Evolutionary conservation across 345 rosid genomes (phyloP), one percentile per base, ranked within the genome.

Genomic region (Jatropha curcas): DNA sequence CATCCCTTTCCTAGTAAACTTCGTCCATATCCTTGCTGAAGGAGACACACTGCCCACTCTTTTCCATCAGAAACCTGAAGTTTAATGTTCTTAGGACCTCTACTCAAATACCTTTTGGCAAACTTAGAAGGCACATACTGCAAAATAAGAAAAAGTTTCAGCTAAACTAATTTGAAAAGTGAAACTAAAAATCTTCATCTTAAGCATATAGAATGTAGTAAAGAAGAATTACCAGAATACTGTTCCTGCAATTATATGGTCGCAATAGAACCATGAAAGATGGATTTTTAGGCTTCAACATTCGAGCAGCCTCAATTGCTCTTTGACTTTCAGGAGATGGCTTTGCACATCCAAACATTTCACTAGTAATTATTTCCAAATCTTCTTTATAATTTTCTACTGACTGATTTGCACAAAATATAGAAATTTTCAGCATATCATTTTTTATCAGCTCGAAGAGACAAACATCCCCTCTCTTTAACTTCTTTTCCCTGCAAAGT

Each of bases 241-340:
- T 58, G 5, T 61, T 72, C 6, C 35, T 53, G 3, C 75, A 68
- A 73, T 79, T 74, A 60, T 71, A 66, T 48, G 81, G 64, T 17
- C 68, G 60, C 70, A 87, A 41, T 41, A 78, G 43, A 37, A 78
- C 71, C 81, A 75, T 67, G 80, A 81, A 84, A 43, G 76, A 77
- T 25, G 86, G 85, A 53, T 76, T 83, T 20, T 45, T 67, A 14
- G 86, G 86, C 75, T 75, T 78, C 61, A 70, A 77, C 75, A 51
- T 70, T 70, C 72, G 71, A 30, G 81, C 84, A 51, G 83, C 71
- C 57, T 53, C 51, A 7, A 84, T 65, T 39, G 83, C 85, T 65
- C 80, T 79, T n/a, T 66, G 77, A 72, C 83, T 79, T 27, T 69
- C 68, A 67, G 60, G 77, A 1, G 78, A 39, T 4, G 82, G 68